phyloP scores from a whole-genome alignment of 257 asterid species.

The Nicotiana undulata region DNA sequence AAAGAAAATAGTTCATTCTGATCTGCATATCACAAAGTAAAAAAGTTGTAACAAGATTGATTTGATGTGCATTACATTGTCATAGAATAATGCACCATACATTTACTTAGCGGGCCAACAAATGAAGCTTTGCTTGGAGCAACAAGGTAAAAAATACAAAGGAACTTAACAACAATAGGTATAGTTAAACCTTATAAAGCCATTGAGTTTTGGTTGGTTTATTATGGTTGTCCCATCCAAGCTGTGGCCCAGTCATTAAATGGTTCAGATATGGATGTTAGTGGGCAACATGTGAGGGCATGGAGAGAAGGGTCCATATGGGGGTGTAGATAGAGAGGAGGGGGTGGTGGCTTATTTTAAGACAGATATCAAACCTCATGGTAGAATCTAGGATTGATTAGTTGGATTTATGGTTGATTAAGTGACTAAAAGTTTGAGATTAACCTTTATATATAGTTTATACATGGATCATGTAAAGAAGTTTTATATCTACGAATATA shows the following conservation, averaged over 20 bases:
- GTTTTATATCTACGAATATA: background rate
- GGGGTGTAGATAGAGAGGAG: no score
- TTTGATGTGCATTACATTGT: constrained; percentile 29
- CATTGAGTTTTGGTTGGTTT: background rate
- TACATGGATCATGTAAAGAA: background rate
- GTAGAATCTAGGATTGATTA: constrained; percentile 15
- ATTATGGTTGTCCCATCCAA: constrained; percentile 10
- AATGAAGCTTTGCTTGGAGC: constrained; percentile 5
- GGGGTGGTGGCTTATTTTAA: background rate
- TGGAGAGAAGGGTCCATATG: constrained; percentile 33
- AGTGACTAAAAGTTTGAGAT: background rate
- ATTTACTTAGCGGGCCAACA: background rate
- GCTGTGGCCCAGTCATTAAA: constrained; percentile 23
- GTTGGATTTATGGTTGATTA: constrained; percentile 13
- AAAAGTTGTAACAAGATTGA: constrained; percentile 23
- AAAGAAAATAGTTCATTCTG: constrained; percentile 14
- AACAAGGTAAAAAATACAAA: background rate
- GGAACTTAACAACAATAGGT: background rate
- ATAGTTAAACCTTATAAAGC: background rate
- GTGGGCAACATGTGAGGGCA: constrained; percentile 85
- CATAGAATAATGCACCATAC: background rate
- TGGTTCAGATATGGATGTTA: constrained; percentile 54
- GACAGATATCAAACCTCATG: background rate
- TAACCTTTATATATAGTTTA: background rate
- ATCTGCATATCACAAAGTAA: constrained; percentile 7